These are phyloP conservation scores for Cordyceps pruinosa DNA, from an alignment of 2,329 filamentous ascomycete species.

Conservation along the genomic window DNA sequence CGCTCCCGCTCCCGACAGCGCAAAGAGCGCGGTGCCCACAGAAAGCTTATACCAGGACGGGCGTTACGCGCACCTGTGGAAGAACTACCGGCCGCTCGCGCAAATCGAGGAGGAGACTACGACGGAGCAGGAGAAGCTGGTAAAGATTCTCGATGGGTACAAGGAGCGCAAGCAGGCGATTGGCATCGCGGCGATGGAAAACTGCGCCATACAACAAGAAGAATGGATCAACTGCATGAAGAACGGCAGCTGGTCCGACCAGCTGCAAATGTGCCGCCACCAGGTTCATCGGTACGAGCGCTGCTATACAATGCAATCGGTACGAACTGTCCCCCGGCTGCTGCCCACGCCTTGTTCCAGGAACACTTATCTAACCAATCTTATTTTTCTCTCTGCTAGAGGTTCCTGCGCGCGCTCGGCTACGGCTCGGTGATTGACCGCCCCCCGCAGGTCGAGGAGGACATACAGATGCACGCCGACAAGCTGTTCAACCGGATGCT, in stretches of 20 bases:
- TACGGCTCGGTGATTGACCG: constrained; percentile 67
- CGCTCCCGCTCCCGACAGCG: constrained; percentile 19
- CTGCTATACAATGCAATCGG: constrained; percentile 84
- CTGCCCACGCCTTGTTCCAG: background rate
- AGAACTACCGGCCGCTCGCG: constrained; percentile 70
- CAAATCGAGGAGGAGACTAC: constrained; percentile 63
- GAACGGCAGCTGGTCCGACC: constrained; percentile 58
- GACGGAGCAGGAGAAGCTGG: constrained; percentile 72
- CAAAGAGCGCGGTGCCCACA: constrained; percentile 32
- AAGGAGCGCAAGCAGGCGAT: constrained; percentile 76
- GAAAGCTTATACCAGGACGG: constrained; percentile 52
- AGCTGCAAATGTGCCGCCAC: constrained; percentile 71
- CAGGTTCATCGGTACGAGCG: constrained; percentile 74
- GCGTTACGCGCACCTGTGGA: constrained; percentile 83
- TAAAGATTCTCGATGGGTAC: constrained; percentile 73
- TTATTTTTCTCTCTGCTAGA: constrained; percentile 34
- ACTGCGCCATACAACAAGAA: constrained; percentile 82
- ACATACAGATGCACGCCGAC: constrained; percentile 94
- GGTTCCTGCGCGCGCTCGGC: constrained; percentile 84
- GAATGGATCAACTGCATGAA: constrained; percentile 78
- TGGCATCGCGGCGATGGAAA: constrained; percentile 78
- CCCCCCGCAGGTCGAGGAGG: constrained; percentile 65
- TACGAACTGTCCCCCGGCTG: constrained; percentile 31
- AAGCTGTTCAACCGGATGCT: constrained; percentile 82
- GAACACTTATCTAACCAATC: background rate